Evolutionary conservation across 495 filamentous ascomycete genomes (phyloP).

Genomic region (Aspergillus cavernicola): DNA sequence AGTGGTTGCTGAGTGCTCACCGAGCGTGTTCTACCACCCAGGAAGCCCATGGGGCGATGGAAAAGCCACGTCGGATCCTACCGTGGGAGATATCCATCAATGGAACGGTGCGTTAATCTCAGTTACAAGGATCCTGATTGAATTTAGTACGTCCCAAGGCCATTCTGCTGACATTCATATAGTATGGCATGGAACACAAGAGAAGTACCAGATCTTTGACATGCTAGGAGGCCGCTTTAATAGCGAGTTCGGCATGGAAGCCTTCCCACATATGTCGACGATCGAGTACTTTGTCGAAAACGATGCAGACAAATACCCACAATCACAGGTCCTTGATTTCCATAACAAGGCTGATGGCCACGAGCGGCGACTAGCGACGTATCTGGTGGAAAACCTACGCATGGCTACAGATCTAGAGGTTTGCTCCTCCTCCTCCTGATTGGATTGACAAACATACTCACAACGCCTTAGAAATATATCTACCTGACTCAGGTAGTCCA

Average conservation of each 20-base stretch:
- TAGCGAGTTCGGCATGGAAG: conserved; percentile 93
- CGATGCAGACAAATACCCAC: conserved; percentile 70
- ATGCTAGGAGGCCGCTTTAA: conserved; percentile 83
- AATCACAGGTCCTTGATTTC: conserved; percentile 85
- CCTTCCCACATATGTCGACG: conserved; percentile 77
- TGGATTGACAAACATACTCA: no score
- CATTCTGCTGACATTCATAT: background rate
- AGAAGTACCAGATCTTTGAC: conserved; percentile 89
- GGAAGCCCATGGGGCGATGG: conserved; percentile 84
- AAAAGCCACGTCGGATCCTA: conserved; percentile 69
- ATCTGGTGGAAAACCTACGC: conserved; percentile 80
- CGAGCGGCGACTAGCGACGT: conserved; percentile 80
- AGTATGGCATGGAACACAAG: conserved; percentile 93
- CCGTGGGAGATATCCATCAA: conserved; percentile 90
- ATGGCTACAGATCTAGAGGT: conserved; percentile 57
- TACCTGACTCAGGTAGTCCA: conserved; percentile 91
- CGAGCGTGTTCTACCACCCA: conserved; percentile 71
- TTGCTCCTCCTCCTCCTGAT: background rate
- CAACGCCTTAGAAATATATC: conserved; percentile 59
- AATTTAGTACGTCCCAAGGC: background rate
- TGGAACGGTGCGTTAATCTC: conserved; percentile 62
- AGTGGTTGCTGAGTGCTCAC: conserved; percentile 55
- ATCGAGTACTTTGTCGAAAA: conserved; percentile 78
- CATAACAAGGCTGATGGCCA: conserved; percentile 95
- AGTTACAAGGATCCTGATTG: background rate